Evolutionary conservation across 495 filamentous ascomycete genomes (phyloP), one percentile per base, ranked within the genome.

Genomic region (Penicillium paradoxum): DNA sequence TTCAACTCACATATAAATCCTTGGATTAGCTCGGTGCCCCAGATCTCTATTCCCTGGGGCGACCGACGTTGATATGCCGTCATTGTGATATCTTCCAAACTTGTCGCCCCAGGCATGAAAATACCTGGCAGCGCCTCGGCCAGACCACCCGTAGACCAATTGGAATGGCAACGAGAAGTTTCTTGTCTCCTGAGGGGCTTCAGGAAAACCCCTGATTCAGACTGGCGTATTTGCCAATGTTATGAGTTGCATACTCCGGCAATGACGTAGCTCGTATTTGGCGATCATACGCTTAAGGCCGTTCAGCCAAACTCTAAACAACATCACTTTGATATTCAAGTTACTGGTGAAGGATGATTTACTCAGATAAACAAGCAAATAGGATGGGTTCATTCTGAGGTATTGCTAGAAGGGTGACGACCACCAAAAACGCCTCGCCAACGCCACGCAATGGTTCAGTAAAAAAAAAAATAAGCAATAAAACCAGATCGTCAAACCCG

Each of bases 391-490:
- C 49, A 57, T 38, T 49, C 50, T 49, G 51, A 37, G 25, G 34
- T 22, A 22, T 24, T 48, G 24, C 17, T n/a, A 24, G 18, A 14
- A 42, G 17, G 24, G n/a, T 24, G 7, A 32, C 47, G 27, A 40
- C n/a, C 24, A 14, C 10, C 13, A 47, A 53, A 42, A 46, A 25
- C 3, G 27, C 49, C 38, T 15, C 32, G 46, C 42, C 42, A 40
- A 56, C 24, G 40, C 58, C 55, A 38, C 33, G 51, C 47, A 43
- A 55, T 58, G 47, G 55, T 53, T 48, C 32, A 37, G 24, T 27
- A 27, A 34, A 47, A 37, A 32, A 27, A 45, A 36, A 44, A 30
- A 37, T 18, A 5, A 29, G 24, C 56, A 11, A 30, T 33, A 10
- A 54, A 17, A n/a, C 45, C 17, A 53, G 4, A 43, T 2, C n/a